Base-by-base conservation (phyloP, 2,329 filamentous ascomycete genomes). In the Fusarium sp. region DNA sequence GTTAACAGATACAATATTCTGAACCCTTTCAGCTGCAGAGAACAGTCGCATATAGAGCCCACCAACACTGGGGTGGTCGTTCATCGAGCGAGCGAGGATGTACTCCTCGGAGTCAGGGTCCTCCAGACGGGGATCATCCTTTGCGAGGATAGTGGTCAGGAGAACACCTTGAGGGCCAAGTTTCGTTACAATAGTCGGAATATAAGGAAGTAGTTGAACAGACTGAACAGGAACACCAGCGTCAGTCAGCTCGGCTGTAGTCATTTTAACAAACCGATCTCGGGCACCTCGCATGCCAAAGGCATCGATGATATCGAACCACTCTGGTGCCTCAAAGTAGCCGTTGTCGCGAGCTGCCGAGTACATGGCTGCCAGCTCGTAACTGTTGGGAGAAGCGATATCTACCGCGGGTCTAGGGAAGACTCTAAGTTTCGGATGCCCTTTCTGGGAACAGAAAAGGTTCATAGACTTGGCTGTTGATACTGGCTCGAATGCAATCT, bases 401-500 rank as follows among this genome's bases (percentile, higher is more conserved):
- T 93, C 89, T 71, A 96, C 85, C n/a, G 88, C 86, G 14, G 92
- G 82, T 26, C 83, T 80, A 4, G 89, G 94, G 83, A 85, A 95
- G 66, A 87, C 82, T 18, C 82, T 80, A 30, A 89, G 80, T 28
- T 81, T 79, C 24, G 82, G 80, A 22, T 83, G 77, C 16, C 79
- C 81, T 35, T 78, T 80, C 61, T 84, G 63, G 22, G 79, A 72
- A 33, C 83, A 83, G 82, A 96, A 97, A 11, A 95, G 85, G 14
- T 90, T 87, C 51, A 87, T 85, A 8, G 93, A 89, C 84, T 98
- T 99, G 66, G 90, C 90, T 3, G 89, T 90, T 3, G 94, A 97
- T 12, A 98, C 96, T 3, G 96, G 95, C 82, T 98, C 96, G 78
- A 95, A 97, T 18, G 93, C 92, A 11, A 95, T 87, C 26, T 86